Evolutionary conservation across 1,284 basidiomycete species (phyloP).

Genomic region (Ustilago cynodontis): DNA sequence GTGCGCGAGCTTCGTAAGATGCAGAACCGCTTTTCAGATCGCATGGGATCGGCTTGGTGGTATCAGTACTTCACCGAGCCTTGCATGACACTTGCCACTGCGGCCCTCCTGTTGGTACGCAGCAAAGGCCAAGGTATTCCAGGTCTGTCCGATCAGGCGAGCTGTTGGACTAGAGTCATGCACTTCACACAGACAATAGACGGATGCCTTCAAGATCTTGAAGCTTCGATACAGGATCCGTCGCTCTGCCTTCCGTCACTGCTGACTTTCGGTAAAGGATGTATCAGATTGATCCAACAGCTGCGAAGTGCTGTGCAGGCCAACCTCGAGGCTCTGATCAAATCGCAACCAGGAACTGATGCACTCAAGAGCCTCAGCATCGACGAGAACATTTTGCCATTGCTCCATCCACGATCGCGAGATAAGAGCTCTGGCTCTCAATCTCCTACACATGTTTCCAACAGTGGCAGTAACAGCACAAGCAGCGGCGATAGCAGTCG

Average conservation of each 20-base stretch:
- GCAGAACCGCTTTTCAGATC: conserved; percentile 45
- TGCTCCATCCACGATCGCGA: conserved; percentile 43
- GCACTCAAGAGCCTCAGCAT: conserved; percentile 10
- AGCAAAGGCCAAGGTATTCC: conserved; percentile 45
- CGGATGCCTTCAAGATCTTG: conserved; percentile 34
- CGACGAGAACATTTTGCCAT: conserved; percentile 30
- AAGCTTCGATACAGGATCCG: conserved; percentile 21
- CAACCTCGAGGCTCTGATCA: conserved; percentile 39
- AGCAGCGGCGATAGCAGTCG: neutral
- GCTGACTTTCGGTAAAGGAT: conserved; percentile 34
- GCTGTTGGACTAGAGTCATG: conserved; percentile 45
- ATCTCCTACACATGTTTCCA: neutral
- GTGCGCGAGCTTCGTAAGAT: conserved; percentile 33
- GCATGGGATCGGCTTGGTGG: conserved; percentile 46
- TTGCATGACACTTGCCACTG: conserved; percentile 53
- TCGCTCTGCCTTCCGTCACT: conserved; percentile 26
- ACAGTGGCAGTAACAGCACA: neutral
- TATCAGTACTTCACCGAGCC: conserved; percentile 54
- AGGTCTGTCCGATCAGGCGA: conserved; percentile 25
- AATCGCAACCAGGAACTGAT: conserved; percentile 18
- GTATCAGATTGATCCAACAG: conserved; percentile 35
- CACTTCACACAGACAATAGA: conserved; percentile 42
- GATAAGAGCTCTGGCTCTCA: conserved; percentile 22
- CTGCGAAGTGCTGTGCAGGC: conserved; percentile 30
- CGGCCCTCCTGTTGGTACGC: conserved; percentile 41